Conservation (phyloP, 2,329 filamentous ascomycete species). For the Calonectria fujianensis region DNA sequence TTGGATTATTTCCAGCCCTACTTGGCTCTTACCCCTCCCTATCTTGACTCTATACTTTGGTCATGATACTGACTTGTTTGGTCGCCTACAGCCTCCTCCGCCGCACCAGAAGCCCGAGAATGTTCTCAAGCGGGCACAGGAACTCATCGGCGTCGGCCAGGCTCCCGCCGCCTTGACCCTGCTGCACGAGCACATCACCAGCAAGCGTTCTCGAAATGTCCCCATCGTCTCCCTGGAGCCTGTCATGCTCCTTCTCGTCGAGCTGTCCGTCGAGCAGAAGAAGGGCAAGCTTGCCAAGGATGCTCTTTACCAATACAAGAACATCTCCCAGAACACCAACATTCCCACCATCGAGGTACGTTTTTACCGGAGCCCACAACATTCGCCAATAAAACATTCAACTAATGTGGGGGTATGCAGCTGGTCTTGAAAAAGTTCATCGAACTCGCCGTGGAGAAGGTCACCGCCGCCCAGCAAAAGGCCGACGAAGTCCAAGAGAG, state of each 20-base stretch:
- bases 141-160: slow-evolving; percentile 98
- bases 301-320: slow-evolving; percentile 99
- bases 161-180: slow-evolving; percentile 92
- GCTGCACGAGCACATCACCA: slow-evolving; percentile 99
- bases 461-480: slow-evolving; percentile 95
- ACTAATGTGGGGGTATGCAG: slow-evolving; percentile 63
- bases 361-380: slow-evolving; percentile 36
- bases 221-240: slow-evolving; percentile 97
- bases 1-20: slow-evolving; percentile 40
- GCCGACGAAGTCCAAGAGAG: slow-evolving; percentile 95
- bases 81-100: slow-evolving; percentile 84
- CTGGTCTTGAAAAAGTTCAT: slow-evolving; percentile 98
- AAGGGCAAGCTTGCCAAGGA: slow-evolving; percentile 99
- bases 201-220: slow-evolving; percentile 97
- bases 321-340: slow-evolving; percentile 99
- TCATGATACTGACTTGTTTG: slow-evolving; percentile 54
- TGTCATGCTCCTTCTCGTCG: slow-evolving; percentile 98
- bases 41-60: slow-evolving; percentile 49
- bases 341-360: slow-evolving; percentile 95
- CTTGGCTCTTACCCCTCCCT: slow-evolving; percentile 56
- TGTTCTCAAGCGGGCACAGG: slow-evolving; percentile 97
- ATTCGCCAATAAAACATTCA: slow-evolving; percentile 37
- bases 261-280: slow-evolving; percentile 96
- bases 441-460: slow-evolving; percentile 96
- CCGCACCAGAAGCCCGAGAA: slow-evolving; percentile 99